phyloP scores from a whole-genome alignment of 192 early-diverging fungal species.

The Allomyces arbusculus region DNA sequence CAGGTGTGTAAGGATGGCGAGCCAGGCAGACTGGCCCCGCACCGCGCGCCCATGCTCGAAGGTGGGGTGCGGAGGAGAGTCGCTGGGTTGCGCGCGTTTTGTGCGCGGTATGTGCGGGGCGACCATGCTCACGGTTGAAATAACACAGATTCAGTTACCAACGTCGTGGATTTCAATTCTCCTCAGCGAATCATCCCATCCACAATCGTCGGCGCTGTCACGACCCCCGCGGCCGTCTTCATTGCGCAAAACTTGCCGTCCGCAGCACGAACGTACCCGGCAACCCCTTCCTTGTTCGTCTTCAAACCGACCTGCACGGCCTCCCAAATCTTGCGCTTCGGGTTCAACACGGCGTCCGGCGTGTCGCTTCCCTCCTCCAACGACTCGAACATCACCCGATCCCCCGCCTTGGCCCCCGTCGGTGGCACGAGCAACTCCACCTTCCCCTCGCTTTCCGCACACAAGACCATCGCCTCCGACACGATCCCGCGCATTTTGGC shows the following conservation, averaged over 20 bases:
- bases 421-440: constrained; percentile 87
- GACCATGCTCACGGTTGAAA: no score
- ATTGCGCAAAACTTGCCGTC: constrained; percentile 4
- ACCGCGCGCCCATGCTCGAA: no score
- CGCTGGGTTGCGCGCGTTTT: no score
- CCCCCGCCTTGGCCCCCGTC: constrained; percentile 64
- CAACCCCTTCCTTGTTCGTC: constrained; percentile 32
- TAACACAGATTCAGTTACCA: no score
- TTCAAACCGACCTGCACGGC: constrained; percentile 77
- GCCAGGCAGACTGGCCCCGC: no score
- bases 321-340: constrained; percentile 97
- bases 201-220: constrained; percentile 6
- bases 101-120: no score
- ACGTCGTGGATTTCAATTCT: no score
- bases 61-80: no score
- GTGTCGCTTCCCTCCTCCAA: constrained; percentile 46
- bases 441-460: constrained; percentile 55
- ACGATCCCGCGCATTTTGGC: constrained; percentile 80
- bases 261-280: neutral
- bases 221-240: constrained; percentile 3
- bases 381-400: constrained; percentile 76
- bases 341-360: constrained; percentile 79
- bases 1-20: no score
- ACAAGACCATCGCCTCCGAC: constrained; percentile 88
- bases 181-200: constrained; percentile 9